Evolutionary conservation across 208 protist genomes (phyloP).

Genomic region (Wallacemonas sp.): DNA sequence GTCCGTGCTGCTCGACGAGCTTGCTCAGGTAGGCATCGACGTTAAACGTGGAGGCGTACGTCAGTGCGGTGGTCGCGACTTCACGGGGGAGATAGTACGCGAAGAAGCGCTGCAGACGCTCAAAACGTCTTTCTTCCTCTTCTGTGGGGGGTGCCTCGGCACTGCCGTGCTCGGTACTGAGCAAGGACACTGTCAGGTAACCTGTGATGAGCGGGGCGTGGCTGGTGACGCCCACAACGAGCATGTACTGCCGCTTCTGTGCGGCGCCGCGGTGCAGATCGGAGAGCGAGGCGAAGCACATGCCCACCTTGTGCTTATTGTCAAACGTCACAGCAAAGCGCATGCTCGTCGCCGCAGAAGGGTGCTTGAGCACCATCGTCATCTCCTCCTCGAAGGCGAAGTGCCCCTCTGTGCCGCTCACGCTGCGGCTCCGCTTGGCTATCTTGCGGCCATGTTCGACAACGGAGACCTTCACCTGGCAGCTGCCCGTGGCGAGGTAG

Average conservation of each 20-base stretch:
- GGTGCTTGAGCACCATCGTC: conserved; percentile 47
- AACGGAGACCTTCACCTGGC: conserved; percentile 61
- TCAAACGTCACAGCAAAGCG: conserved; percentile 55
- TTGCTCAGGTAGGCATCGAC: conserved; percentile 58
- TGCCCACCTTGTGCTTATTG: conserved; percentile 37
- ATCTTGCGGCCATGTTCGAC: conserved; percentile 30
- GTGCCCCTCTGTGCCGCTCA: conserved; percentile 34
- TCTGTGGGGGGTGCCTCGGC: conserved; percentile 30
- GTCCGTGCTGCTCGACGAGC: conserved; percentile 67
- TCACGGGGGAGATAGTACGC: conserved; percentile 68
- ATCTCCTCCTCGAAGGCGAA: conserved; percentile 52
- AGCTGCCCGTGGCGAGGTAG: conserved; percentile 40
- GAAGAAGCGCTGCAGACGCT: conserved; percentile 61
- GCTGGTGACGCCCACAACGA: conserved; percentile 49
- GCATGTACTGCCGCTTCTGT: conserved; percentile 62
- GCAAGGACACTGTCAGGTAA: conserved; percentile 60
- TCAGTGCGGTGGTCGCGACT: conserved; percentile 59
- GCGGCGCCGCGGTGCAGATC: conserved; percentile 52
- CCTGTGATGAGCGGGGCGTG: conserved; percentile 45
- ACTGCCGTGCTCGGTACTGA: conserved; percentile 53
- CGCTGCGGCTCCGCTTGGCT: conserved; percentile 26
- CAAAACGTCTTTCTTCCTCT: conserved; percentile 43
- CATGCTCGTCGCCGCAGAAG: conserved; percentile 36
- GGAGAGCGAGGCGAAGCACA: conserved; percentile 60
- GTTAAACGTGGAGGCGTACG: conserved; percentile 65